These are phyloP conservation scores for Pichia sp. DNA, from an alignment of 1,139 yeast species.

Conservation along the genomic window DNA sequence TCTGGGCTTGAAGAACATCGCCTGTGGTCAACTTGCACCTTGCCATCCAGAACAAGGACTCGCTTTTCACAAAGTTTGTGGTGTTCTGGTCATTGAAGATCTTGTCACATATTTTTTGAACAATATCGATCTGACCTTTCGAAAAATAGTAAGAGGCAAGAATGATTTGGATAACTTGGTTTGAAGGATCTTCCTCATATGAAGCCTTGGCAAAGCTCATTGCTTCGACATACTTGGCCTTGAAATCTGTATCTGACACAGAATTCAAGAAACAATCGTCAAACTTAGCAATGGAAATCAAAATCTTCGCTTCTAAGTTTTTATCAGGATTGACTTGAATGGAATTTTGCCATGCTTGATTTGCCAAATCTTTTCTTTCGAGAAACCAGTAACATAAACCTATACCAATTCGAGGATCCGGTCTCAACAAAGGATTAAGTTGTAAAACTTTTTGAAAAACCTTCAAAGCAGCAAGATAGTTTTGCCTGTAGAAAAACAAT, in stretches of 20 bases:
- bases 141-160: constrained; percentile 34
- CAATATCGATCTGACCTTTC: constrained; percentile 51
- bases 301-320: constrained; percentile 59
- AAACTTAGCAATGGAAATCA: constrained; percentile 66
- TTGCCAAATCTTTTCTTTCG: constrained; percentile 73
- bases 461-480: constrained; percentile 70
- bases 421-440: constrained; percentile 70
- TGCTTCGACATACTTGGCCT: constrained; percentile 46
- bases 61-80: constrained; percentile 52
- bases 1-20: constrained; percentile 63
- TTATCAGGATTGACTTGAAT: constrained; percentile 56
- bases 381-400: constrained; percentile 93
- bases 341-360: constrained; percentile 77
- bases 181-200: constrained; percentile 30
- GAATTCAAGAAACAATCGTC: constrained; percentile 60
- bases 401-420: constrained; percentile 93
- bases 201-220: constrained; percentile 36
- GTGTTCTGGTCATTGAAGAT: constrained; percentile 43
- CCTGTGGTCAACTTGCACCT: constrained; percentile 61
- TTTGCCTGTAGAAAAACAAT: constrained; percentile 64
- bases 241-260: constrained; percentile 56
- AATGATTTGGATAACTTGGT: constrained; percentile 32
- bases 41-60: constrained; percentile 82
- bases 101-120: constrained; percentile 52
- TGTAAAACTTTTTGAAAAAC: constrained; percentile 78